Evolutionary conservation across 2,329 filamentous ascomycete species (phyloP), one percentile per base, ranked within the genome.

Genomic region (Colletotrichum sansevieriae): DNA sequence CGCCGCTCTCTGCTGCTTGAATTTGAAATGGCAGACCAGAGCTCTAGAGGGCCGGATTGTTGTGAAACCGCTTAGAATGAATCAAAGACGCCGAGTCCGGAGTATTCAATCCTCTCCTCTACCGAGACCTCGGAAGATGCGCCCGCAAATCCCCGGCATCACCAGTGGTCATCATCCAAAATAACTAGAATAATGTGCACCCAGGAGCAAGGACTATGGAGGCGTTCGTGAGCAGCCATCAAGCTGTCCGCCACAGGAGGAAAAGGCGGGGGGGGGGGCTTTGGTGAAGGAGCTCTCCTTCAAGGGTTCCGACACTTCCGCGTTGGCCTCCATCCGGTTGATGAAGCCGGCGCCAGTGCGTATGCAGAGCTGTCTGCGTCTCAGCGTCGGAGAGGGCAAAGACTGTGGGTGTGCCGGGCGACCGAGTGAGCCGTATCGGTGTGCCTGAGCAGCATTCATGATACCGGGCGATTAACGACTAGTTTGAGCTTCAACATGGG

Each of bases 401-500:
- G 20, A 52, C 9, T 63, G 39, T 57, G 51, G 41, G 22, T 68
- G 47, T 39, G 55, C 54, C 25, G 47, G 20, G 47, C 55, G 66
- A 61, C 55, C 62, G 41, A 39, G 56, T 52, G 62, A 56, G 51
- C 41, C 41, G 49, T 46, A 37, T 60, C 41, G 55, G 65, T 55
- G 55, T 69, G 55, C 66, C 56, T 69, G 66, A 61, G 66, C 62
- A 60, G 49, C 63, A 66, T 61, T 61, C 62, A 66, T 66, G 63
- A 67, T 47, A 68, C 57, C 57, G 41, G 62, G 63, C 57, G 67
- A 68, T 63, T 51, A 68, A 58, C 62, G 35, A 60, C 22, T 60
- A 68, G 63, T 70, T 68, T 68, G 63, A 68, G 63, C 63, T 68
- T 47, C 63, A 63, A 63, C 67, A 68, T 70, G 63, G 58, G 63